Evolutionary conservation across 2,329 filamentous ascomycete species (phyloP).

Genomic region (Neurospora sp.): DNA sequence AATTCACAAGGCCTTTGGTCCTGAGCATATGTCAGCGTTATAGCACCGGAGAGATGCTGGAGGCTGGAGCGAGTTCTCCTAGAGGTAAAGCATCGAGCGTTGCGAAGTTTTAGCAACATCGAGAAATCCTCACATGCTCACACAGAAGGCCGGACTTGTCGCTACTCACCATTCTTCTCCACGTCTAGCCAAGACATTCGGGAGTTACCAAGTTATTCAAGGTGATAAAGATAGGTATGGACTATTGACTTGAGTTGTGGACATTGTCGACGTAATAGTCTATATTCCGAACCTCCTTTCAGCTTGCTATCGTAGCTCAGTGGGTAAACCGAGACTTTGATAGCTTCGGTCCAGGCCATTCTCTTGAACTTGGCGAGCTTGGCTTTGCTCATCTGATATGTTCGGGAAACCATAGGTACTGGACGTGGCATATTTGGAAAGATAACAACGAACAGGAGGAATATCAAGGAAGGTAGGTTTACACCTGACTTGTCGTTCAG

Average conservation of each 20-base stretch:
- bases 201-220: not conserved
- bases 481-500: too few relatives aligned
- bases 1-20: not conserved
- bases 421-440: too few relatives aligned
- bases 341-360: not conserved
- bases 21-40: not conserved
- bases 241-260: not conserved
- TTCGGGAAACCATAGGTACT: too few relatives aligned
- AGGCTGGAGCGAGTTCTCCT: not conserved
- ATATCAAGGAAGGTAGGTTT: too few relatives aligned
- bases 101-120: too few relatives aligned
- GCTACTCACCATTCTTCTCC: not conserved
- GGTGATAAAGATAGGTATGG: not conserved
- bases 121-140: too few relatives aligned
- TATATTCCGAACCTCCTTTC: not conserved
- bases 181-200: not conserved
- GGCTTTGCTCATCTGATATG: too few relatives aligned
- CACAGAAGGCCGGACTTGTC: not conserved
- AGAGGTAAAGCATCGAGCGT: not conserved
- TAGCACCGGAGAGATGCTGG: not conserved
- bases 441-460: too few relatives aligned
- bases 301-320: too few relatives aligned
- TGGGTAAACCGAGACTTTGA: too few relatives aligned
- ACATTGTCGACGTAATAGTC: not conserved
- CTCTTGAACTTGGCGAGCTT: not conserved